phyloP scores from a whole-genome alignment of 306 rosid species.

The Aeschynomene evenia region DNA sequence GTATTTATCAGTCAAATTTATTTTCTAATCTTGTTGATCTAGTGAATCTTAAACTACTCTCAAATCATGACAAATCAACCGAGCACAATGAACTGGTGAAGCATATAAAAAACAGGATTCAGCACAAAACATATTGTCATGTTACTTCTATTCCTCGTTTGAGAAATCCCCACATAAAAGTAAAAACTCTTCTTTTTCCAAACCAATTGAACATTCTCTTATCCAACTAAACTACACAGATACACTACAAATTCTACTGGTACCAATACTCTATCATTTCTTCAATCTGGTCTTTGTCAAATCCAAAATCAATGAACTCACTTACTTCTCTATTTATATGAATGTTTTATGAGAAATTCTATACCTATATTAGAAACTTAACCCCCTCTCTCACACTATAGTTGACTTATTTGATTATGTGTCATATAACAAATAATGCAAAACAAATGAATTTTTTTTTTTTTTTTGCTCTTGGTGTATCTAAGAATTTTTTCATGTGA shows the following conservation, averaged over 20 bases:
- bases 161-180: slow-evolving; percentile 4
- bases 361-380: too few relatives aligned
- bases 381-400: too few relatives aligned
- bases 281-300: background rate
- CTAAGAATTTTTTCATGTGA: too few relatives aligned
- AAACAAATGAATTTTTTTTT: too few relatives aligned
- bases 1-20: background rate
- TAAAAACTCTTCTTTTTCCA: slow-evolving; percentile 1
- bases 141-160: background rate
- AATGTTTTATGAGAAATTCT: too few relatives aligned
- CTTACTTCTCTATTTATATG: background rate
- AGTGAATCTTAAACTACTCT: background rate
- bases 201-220: background rate
- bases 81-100: slow-evolving; percentile 2
- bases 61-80: background rate
- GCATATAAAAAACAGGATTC: slow-evolving; percentile 12
- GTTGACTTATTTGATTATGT: too few relatives aligned
- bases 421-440: too few relatives aligned
- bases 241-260: background rate
- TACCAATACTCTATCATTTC: background rate
- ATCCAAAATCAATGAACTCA: background rate
- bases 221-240: slow-evolving; percentile 14
- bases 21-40: background rate
- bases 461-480: too few relatives aligned
- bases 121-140: background rate